Evolutionary conservation across 1,139 yeast genomes (phyloP).

Genomic region (Blastobotrys aristatus): DNA sequence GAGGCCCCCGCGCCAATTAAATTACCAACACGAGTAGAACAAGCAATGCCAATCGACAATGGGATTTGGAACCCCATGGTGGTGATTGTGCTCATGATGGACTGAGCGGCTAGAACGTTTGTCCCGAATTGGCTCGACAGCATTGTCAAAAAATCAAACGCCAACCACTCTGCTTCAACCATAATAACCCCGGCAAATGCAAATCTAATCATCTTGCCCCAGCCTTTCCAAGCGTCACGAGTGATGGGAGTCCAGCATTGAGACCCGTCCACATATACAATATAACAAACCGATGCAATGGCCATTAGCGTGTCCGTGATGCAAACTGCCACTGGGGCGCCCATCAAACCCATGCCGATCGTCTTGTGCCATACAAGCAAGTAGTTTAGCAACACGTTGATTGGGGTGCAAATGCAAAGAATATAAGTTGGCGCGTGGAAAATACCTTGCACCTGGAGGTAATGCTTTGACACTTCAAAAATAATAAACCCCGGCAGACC

Average conservation of each 20-base stretch:
- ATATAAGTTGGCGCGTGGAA: slow-evolving; percentile 87
- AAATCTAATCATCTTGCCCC: slow-evolving; percentile 60
- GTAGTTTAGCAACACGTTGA: slow-evolving; percentile 67
- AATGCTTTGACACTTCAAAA: slow-evolving; percentile 79
- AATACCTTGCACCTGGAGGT: slow-evolving; percentile 85
- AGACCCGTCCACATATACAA: slow-evolving; percentile 52
- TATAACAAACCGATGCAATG: slow-evolving; percentile 46
- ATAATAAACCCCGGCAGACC: slow-evolving; percentile 86
- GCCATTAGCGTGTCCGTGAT: slow-evolving; percentile 63
- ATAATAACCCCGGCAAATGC: slow-evolving; percentile 79
- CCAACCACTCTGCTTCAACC: slow-evolving; percentile 83
- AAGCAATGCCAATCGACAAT: slow-evolving; percentile 81
- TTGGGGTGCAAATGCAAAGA: slow-evolving; percentile 70
- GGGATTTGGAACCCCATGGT: slow-evolving; percentile 81
- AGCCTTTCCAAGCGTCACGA: slow-evolving; percentile 45
- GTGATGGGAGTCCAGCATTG: slow-evolving; percentile 53
- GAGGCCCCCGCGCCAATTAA: slow-evolving; percentile 77
- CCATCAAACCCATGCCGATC: slow-evolving; percentile 54
- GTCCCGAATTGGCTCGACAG: slow-evolving; percentile 77
- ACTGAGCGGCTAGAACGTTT: slow-evolving; percentile 78
- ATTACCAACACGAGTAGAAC: slow-evolving; percentile 83
- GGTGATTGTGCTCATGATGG: slow-evolving; percentile 77
- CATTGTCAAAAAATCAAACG: slow-evolving; percentile 74
- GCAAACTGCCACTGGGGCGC: slow-evolving; percentile 65
- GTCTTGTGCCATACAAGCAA: slow-evolving; percentile 71